A percentile compares a stretch with the other conserved stretches of the same genome.
These are phyloP conservation scores for Pyricularia sp. DNA, from an alignment of 2,329 filamentous ascomycete species.

Conservation along the genomic window DNA sequence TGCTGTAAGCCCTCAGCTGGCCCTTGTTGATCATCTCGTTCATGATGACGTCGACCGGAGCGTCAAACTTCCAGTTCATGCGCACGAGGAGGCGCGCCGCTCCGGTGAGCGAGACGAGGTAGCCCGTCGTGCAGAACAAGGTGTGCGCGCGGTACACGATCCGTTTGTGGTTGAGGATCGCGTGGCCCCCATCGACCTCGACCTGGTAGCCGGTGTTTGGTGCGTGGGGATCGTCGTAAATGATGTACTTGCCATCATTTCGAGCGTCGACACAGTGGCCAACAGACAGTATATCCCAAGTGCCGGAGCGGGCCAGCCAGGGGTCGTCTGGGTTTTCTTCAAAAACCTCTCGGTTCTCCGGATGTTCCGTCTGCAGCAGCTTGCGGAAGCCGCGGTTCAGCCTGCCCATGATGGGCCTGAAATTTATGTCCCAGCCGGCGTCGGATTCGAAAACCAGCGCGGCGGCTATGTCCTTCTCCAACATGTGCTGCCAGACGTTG, in stretches of 20 bases:
- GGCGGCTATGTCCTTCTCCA: slow-evolving; percentile 5
- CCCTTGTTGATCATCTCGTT: slow-evolving; percentile 11
- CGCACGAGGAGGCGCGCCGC: slow-evolving; percentile 18
- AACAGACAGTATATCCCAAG: slow-evolving; percentile 15
- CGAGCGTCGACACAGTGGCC: slow-evolving; percentile 14
- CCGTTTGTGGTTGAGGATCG: slow-evolving; percentile 9
- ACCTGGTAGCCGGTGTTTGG: neutral
- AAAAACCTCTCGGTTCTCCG: slow-evolving; percentile 1
- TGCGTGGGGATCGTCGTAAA: slow-evolving; percentile 9
- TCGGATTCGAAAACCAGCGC: slow-evolving; percentile 19
- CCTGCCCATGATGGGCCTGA: slow-evolving; percentile 15
- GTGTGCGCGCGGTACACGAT: slow-evolving; percentile 14
- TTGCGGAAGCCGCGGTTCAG: slow-evolving; percentile 14
- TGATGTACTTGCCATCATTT: neutral
- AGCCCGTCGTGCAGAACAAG: slow-evolving; percentile 16
- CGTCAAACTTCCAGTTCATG: slow-evolving; percentile 14
- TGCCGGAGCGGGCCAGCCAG: slow-evolving; percentile 11
- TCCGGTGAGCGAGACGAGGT: slow-evolving; percentile 16
- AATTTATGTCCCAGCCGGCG: slow-evolving; percentile 18
- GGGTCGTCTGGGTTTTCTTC: slow-evolving; percentile 12
- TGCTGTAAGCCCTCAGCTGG: slow-evolving; percentile 15
- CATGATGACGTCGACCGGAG: slow-evolving; percentile 18
- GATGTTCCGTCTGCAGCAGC: slow-evolving; percentile 11
- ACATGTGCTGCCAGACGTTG: slow-evolving; percentile 1
- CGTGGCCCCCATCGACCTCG: neutral